Conservation (phyloP, 176 grass and related monocot genomes). For the Microstegium vimineum region DNA sequence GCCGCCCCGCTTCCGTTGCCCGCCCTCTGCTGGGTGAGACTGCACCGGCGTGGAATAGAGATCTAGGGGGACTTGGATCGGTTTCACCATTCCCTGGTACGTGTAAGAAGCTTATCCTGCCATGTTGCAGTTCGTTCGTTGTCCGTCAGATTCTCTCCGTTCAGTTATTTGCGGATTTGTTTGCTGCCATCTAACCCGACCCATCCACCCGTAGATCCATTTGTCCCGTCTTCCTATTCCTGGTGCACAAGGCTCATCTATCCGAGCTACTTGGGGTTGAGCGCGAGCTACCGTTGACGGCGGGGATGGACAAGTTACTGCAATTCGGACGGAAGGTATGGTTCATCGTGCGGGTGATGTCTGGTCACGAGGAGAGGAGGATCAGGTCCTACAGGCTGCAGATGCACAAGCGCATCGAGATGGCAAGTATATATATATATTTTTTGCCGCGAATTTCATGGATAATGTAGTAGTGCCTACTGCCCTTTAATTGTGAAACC, state of each 20-base stretch:
- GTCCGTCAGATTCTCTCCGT: not conserved
- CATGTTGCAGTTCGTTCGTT: not conserved
- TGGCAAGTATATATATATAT: constrained; percentile 37
- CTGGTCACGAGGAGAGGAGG: constrained; percentile 85
- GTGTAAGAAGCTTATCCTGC: not conserved
- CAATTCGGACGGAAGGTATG: constrained; percentile 78
- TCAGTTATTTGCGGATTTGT: not conserved
- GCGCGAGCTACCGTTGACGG: not conserved
- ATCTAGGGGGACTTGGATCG: not conserved
- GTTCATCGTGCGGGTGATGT: constrained; percentile 78
- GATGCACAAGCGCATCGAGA: constrained; percentile 64
- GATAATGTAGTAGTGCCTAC: not conserved
- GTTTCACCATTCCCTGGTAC: not conserved
- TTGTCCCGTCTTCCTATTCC: too few species aligned
- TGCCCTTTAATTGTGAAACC: not conserved
- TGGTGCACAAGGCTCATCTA: not conserved
- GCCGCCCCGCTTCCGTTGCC: not conserved
- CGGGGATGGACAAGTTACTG: constrained; percentile 65
- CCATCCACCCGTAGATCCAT: not conserved
- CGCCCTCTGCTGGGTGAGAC: not conserved
- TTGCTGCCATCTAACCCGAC: not conserved
- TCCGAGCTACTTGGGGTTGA: not conserved
- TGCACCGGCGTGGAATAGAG: not conserved
- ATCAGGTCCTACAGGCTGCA: constrained; percentile 81
- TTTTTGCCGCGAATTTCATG: not conserved